A percentile compares a stretch with the other conserved stretches of the same genome.
These are phyloP conservation scores for Penicillium fuscoglaucum DNA, from an alignment of 2,329 filamentous ascomycete genomes.

Conservation along the genomic window DNA sequence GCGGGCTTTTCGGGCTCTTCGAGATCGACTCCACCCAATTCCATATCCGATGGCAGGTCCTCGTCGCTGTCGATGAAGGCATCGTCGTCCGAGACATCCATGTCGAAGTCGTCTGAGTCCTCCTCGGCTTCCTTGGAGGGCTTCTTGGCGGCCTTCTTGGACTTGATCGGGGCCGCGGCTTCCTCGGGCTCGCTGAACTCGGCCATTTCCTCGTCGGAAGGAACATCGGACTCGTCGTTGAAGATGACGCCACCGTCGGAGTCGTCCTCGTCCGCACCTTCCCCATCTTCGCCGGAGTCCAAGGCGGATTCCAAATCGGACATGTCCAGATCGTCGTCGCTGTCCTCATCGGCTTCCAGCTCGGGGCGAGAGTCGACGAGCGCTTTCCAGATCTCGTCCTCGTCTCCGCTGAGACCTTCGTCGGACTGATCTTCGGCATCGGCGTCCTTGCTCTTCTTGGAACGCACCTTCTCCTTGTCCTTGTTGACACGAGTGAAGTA, in stretches of 20 bases:
- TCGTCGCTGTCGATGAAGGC: constrained; percentile 56
- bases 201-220: constrained; percentile 48
- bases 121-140: constrained; percentile 45
- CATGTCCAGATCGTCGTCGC: constrained; percentile 60
- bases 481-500: constrained; percentile 82
- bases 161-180: constrained; percentile 25
- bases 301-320: constrained; percentile 56
- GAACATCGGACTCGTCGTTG: constrained; percentile 49
- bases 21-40: constrained; percentile 46
- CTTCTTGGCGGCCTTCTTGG: constrained; percentile 29
- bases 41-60: constrained; percentile 54
- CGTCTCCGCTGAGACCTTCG: constrained; percentile 59
- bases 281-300: constrained; percentile 46
- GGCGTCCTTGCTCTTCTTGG: constrained; percentile 58
- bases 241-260: constrained; percentile 51
- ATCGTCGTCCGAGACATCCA: constrained; percentile 49
- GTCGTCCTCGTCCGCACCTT: constrained; percentile 41
- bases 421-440: constrained; percentile 44
- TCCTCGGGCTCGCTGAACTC: constrained; percentile 51
- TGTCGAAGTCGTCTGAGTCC: constrained; percentile 56
- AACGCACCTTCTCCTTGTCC: constrained; percentile 51
- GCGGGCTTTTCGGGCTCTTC: constrained; percentile 41
- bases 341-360: constrained; percentile 62
- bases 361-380: constrained; percentile 79
- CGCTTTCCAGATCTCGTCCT: constrained; percentile 89